Evolutionary conservation across 768 basidiomycete genomes (phyloP).

Genomic region (Podaxis rugospora): DNA sequence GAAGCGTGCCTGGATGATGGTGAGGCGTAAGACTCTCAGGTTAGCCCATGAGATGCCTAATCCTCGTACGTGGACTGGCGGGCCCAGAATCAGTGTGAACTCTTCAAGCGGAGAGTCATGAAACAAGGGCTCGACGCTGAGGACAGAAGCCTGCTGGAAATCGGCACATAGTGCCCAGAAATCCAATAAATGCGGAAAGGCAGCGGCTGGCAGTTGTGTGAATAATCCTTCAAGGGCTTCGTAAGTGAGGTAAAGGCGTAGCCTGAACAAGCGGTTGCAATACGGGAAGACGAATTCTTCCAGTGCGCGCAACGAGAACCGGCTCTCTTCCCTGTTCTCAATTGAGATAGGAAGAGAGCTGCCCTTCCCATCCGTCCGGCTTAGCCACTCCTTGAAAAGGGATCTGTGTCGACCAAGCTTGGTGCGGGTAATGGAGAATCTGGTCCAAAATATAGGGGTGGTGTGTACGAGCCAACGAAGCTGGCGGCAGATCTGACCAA

Average conservation of each 20-base stretch:
- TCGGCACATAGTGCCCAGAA: slow-evolving; percentile 4
- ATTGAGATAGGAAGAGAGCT: slow-evolving; percentile 6
- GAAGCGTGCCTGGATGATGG: neutral
- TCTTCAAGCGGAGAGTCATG: neutral
- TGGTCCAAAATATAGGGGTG: slow-evolving; percentile 1
- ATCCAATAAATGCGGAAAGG: slow-evolving; percentile 1
- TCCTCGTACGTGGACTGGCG: slow-evolving; percentile 5
- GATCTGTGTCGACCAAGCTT: neutral
- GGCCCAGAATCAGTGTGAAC: slow-evolving; percentile 2
- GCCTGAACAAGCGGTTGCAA: neutral
- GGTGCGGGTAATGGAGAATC: neutral
- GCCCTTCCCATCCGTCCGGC: neutral
- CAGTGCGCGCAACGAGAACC: slow-evolving; percentile 1
- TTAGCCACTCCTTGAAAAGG: slow-evolving; percentile 3
- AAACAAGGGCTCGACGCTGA: slow-evolving; percentile 2
- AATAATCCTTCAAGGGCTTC: slow-evolving; percentile 7
- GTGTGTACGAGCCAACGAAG: neutral
- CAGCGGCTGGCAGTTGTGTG: neutral
- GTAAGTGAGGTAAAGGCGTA: slow-evolving; percentile 6
- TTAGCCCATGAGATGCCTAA: slow-evolving; percentile 7
- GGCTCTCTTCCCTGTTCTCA: slow-evolving; percentile 4
- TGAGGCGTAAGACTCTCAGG: slow-evolving; percentile 4
- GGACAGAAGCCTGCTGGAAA: slow-evolving; percentile 4
- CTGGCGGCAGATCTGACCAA: slow-evolving; percentile 1
- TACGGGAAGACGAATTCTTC: slow-evolving; percentile 5